Evolutionary conservation across 1,284 basidiomycete species (phyloP).

Genomic region (Tausonia pullulans): DNA sequence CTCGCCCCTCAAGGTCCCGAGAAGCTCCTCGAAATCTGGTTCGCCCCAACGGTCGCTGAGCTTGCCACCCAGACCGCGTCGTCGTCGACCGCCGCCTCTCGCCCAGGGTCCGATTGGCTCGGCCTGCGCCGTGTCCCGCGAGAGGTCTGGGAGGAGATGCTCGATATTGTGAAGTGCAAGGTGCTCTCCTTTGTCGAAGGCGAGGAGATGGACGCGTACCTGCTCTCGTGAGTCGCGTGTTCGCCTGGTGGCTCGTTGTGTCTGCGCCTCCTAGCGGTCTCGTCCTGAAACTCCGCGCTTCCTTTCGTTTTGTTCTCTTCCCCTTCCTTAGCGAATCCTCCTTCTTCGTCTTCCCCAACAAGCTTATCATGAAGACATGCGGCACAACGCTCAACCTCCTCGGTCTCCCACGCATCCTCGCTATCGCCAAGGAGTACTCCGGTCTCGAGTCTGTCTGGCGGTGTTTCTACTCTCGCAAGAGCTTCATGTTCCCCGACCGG

Average conservation of each 20-base stretch:
- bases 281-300: background rate
- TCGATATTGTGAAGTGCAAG: slow-evolving; percentile 94
- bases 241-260: background rate
- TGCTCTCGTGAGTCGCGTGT: slow-evolving; percentile 61
- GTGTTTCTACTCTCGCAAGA: slow-evolving; percentile 96
- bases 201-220: slow-evolving; percentile 82
- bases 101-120: slow-evolving; percentile 21
- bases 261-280: background rate
- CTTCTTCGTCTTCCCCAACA: slow-evolving; percentile 89
- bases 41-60: slow-evolving; percentile 60
- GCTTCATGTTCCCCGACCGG: slow-evolving; percentile 98
- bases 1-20: slow-evolving; percentile 47
- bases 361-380: slow-evolving; percentile 96
- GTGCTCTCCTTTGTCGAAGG: slow-evolving; percentile 83
- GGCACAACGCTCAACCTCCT: slow-evolving; percentile 96
- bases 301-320: background rate
- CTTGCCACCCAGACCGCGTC: slow-evolving; percentile 34
- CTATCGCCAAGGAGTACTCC: slow-evolving; percentile 71
- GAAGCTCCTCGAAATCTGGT: slow-evolving; percentile 98
- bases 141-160: slow-evolving; percentile 86
- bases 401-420: slow-evolving; percentile 82
- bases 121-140: slow-evolving; percentile 71
- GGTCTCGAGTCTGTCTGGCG: slow-evolving; percentile 64
- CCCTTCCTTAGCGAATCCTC: slow-evolving; percentile 72
- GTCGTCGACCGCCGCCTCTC: slow-evolving; percentile 23